Evolutionary conservation across 169 alveolate species (phyloP), one percentile per base, ranked within the genome.

Genomic region (Cyclospora cayetanensis): DNA sequence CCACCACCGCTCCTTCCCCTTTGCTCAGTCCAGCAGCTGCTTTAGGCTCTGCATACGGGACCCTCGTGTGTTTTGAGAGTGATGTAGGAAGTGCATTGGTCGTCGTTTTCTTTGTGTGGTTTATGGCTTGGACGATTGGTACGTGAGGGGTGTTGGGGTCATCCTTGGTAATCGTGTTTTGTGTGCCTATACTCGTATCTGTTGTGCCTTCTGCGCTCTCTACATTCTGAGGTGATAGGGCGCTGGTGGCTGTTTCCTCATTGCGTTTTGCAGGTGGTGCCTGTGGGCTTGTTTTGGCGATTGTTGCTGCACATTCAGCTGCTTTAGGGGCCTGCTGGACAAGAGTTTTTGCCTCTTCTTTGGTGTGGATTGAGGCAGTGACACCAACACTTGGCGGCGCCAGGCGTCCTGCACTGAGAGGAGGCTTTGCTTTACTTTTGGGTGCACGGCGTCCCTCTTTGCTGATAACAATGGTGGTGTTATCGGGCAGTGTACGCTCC

Each of bases 401-500:
- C 11, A 74, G 85, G 27, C 22, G 65, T 34, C 85, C 85, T 4
- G 42, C 15, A 11, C 22, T 63, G 35, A 37, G 18, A 39, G 85
- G 63, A 12, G 60, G 85, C 65, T 74, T 74, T 37, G 63, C 37
- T 63, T 74, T 74, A 29, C 27, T 29, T 46, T 74, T 74, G 25
- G 65, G 42, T 39, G 65, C 60, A 18, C 63, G 52, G 60, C 34
- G 27, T 22, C 42, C 63, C 29, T 74, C 85, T 22, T 12, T 74
- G 63, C 65, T 74, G 39, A 74, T 25, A 37, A 74, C 37, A 41
- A 74, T 74, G 37, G 53, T 22, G 63, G 85, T 74, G 85, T 63
- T 63, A 43, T 74, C 85, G 5, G 85, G 85, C 37, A 74, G 85
- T n/a, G 53, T 37, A 4, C 63, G 85, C 60, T 74, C 63, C 2